Evolutionary conservation across 2,329 filamentous ascomycete genomes (phyloP), one percentile per base, ranked within the genome.

Genomic region (Scytalidium lignicola): DNA sequence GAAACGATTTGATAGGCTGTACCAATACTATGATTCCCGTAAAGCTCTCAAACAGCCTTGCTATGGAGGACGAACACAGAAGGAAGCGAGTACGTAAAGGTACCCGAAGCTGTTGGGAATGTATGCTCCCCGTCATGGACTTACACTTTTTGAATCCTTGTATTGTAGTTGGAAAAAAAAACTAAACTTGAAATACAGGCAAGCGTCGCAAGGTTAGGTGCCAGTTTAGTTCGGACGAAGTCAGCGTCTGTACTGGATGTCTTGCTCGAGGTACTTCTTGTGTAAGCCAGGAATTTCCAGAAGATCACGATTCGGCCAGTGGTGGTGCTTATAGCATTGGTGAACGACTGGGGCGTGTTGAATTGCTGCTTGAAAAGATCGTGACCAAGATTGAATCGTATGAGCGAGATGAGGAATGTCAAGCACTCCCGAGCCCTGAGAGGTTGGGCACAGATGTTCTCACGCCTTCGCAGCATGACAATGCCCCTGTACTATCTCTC

Each of bases 101-200:
- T n/a, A 81, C 78, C 0, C 68, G 64, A 22, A 79, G 75, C 49
- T 81, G 78, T 59, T 80, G 77, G 76, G 76, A 80, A 55, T 82
- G 78, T 68, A 77, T 77, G 61, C 19, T 8, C 13, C 3, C n/a
- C 28, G 20, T 18, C 15, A 18, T 21, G 17, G 22, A 26, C 21
- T 22, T 13, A 9, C 37, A 28, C 10, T 23, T 22, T 43, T 19
- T 41, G 10, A 13, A 37, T 43, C 26, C 32, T 43, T 37, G 40
- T 26, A 22, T 51, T 50, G 21, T 26, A 26, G 23, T 6, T n/a
- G n/a, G 6, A 26, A 26, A 5, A 26, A 5, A 26, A 10, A 26
- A 26, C 47, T 47, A 12, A 46, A 45, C 41, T 50, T 40, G 48
- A 40, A 17, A 18, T 32, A 40, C 49, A 61, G 59, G 57, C 51